phyloP scores from a whole-genome alignment of 2,329 filamentous ascomycete genomes.

The Fusarium algeriense region DNA sequence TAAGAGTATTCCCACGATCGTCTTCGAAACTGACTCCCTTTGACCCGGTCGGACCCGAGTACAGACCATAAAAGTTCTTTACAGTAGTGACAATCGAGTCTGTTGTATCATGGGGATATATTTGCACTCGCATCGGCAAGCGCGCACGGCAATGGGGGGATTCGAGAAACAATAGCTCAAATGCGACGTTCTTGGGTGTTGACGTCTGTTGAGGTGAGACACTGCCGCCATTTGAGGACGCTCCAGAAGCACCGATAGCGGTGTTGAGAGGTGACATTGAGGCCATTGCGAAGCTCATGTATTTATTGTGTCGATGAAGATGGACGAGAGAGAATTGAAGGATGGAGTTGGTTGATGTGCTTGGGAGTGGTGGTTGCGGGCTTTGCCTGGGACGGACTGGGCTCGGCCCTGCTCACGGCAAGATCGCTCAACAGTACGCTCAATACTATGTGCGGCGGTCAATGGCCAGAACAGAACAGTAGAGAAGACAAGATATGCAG shows the following conservation, averaged over 20 bases:
- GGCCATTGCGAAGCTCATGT: slow-evolving; percentile 56
- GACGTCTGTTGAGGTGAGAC: slow-evolving; percentile 61
- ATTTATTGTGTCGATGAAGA: slow-evolving; percentile 45
- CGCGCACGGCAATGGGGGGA: slow-evolving; percentile 77
- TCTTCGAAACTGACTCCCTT: slow-evolving; percentile 97
- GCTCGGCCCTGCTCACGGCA: slow-evolving; percentile 44
- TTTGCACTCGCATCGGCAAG: slow-evolving; percentile 87
- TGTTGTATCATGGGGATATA: slow-evolving; percentile 94
- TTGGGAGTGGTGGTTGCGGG: slow-evolving; percentile 49
- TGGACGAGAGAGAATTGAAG: slow-evolving; percentile 36
- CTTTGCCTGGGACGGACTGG: slow-evolving; percentile 50
- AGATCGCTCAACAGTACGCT: slow-evolving; percentile 46
- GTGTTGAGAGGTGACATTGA: slow-evolving; percentile 61
- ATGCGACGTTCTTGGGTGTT: slow-evolving; percentile 80
- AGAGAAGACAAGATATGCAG: slow-evolving; percentile 31
- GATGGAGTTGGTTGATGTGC: slow-evolving; percentile 35
- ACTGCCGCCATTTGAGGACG: slow-evolving; percentile 58
- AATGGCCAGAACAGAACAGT: slow-evolving; percentile 42
- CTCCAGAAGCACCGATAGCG: slow-evolving; percentile 49
- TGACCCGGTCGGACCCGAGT: slow-evolving; percentile 76
- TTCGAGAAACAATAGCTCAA: slow-evolving; percentile 79
- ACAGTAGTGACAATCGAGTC: slow-evolving; percentile 98
- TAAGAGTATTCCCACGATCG: slow-evolving; percentile 87
- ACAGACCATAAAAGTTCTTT: slow-evolving; percentile 98
- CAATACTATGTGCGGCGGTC: slow-evolving; percentile 45